These are phyloP conservation scores for Plenodomus tracheiphilus DNA, from an alignment of 2,329 filamentous ascomycete species.

Conservation along the genomic window DNA sequence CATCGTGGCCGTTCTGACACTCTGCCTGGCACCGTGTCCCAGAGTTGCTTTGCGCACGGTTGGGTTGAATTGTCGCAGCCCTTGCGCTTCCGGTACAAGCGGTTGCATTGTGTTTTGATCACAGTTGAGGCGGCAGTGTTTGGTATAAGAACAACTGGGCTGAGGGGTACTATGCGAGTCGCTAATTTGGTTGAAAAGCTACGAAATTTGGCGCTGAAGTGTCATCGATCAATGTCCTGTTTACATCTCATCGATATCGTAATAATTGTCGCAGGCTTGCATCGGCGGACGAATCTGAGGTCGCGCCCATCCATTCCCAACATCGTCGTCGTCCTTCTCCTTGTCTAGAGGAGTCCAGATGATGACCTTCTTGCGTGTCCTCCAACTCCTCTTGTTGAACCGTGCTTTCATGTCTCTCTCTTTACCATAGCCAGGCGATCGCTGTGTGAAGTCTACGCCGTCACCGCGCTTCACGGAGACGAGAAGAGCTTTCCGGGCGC, in stretches of 20 bases:
- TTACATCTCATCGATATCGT: constrained; percentile 16
- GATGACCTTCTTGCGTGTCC: constrained; percentile 16
- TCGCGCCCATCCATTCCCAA: constrained; percentile 17
- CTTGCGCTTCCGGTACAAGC: too few relatives aligned
- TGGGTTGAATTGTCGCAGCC: too few relatives aligned
- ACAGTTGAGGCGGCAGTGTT: too few relatives aligned
- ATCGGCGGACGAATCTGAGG: constrained; percentile 11
- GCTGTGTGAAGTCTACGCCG: constrained; percentile 7
- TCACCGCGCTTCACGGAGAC: constrained; percentile 15
- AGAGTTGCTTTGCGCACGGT: too few relatives aligned
- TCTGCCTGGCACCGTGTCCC: too few relatives aligned
- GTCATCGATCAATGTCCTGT: too few relatives aligned
- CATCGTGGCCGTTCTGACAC: too few relatives aligned
- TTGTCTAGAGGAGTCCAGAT: constrained; percentile 13
- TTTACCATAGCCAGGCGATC: constrained; percentile 14
- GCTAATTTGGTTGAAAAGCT: too few relatives aligned
- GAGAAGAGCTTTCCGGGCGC: constrained; percentile 10
- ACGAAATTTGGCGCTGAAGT: too few relatives aligned
- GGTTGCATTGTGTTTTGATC: too few relatives aligned
- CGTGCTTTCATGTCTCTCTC: constrained; percentile 17
- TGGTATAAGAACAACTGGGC: too few relatives aligned
- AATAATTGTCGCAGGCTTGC: constrained; percentile 13
- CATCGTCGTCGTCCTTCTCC: constrained; percentile 14
- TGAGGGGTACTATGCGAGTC: too few relatives aligned
- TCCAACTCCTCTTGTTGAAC: constrained; percentile 16